Base-by-base conservation (phyloP, 202 grass and related monocot genomes). In the Digitaria exilis region DNA sequence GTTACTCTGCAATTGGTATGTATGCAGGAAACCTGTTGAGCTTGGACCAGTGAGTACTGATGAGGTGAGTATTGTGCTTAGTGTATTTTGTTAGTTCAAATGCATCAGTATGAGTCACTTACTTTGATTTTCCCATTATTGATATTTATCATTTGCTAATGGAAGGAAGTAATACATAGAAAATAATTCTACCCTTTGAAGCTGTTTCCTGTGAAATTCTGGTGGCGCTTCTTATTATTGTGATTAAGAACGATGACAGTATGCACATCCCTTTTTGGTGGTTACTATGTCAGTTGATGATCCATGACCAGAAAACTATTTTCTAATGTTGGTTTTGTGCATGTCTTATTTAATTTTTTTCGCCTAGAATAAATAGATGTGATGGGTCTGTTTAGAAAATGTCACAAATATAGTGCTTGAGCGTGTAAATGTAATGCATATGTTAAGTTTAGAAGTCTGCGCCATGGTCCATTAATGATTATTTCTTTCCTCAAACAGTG, bases 21-120 rank as follows among this genome's bases (percentile, higher is more conserved):
- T 76, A 76, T 1, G 0, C 73, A 43, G 54, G 73, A 43, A 76
- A 59, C 15, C 54, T 76, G 16, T 60, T 76, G 73, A 76, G 73
- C 54, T 43, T 60, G 11, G n/a, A 76, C 1, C 8, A n/a, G n/a
- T 76, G 73, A 76, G 51, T 25, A 58, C 6, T 24, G 24, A 68
- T 44, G 65, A 68, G 65, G 65, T 68, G 37, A 6, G 19, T 68
- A 43, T 44, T 41, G 19, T 41, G 2, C 43, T 44, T 44, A 44
- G 9, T 44, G 43, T 12, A 44, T 44, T 44, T 44, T 44, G 43
- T 44, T 44, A 44, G 43, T 44, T 44, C 43, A 44, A 12, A 44
- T 44, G 43, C 10, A 44, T 44, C 43, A 12, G 43, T 44, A 44
- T 44, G 43, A 44, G 39, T 6, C 39, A 9, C 43, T 67, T 42